Evolutionary conservation across 2,329 filamentous ascomycete genomes (phyloP), one percentile per base, ranked within the genome.

Genomic region (Helicocarpus griseus): DNA sequence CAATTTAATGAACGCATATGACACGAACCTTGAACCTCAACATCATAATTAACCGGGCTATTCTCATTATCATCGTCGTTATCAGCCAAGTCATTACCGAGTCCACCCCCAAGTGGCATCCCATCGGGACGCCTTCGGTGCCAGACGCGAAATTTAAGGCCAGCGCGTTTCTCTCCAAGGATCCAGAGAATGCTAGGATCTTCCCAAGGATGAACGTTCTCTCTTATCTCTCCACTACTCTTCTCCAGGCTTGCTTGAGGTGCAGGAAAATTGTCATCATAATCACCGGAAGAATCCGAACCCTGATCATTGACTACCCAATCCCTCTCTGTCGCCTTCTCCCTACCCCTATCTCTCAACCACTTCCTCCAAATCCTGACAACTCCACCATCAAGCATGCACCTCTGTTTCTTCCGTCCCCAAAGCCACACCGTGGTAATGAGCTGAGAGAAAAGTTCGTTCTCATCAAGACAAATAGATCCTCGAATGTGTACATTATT

Each of bases 291-390:
- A 35, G 6, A 14, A 28, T 9, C 17, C 43, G 9, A 19, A 31
- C 41, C 8, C 24, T n/a, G 26, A 17, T 53, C 41, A 21, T 41
- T 36, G 54, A 33, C 9, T 57, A 51, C 49, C 59, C 56, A 26
- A 56, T 53, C 48, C 59, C 60, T 49, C 58, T 59, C 47, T 62
- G 55, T 55, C 68, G 59, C 49, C 26, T 52, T 57, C 21, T 39
- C 21, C 31, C 38, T 36, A 40, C 39, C 43, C 13, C 26, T 5
- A 33, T 74, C 67, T 5, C 74, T 73, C 33, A 93, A 70, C 87
- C 87, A 93, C 14, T 83, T 72, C 49, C 86, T 77, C 76, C 82
- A 90, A 0, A 93, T 74, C 26, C 87, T 77, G 36, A 89, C 71
- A 4, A 88, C 77, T 1, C 83, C 75, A 51, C 83, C 75, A 52